Evolutionary conservation across 192 early-diverging fungal genomes (phyloP), one percentile per base, ranked within the genome.

Genomic region (Coemansia sp.): DNA sequence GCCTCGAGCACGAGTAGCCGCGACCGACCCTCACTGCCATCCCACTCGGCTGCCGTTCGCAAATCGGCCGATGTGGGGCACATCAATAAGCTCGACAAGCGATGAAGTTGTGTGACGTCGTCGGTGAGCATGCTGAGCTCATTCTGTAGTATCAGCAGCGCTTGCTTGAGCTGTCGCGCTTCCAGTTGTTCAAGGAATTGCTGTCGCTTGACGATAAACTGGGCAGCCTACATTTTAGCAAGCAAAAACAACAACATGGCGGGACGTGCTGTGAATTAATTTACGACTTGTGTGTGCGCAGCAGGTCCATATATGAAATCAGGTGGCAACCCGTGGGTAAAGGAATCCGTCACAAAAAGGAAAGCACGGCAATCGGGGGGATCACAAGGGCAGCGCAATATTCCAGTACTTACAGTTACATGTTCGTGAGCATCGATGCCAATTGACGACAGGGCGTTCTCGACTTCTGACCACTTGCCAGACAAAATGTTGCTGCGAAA

Each of bases 151-250:
- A 94, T 85, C 5, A 85, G 51, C 48, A 97, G 70, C 4, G 96
- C 97, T 55, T 86, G 80, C 66, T 91, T 88, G 3, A 89, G 86
- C 39, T 90, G 62, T 44, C 85, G 73, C 5, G 71, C 67, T 78
- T 96, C 94, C 37, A 99, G 68, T 4, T 91, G 75, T 75, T 99
- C 98, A 29, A 98, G 75, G 68, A 90, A 99, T 73, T 95, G 94
- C 86, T 99, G 98, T 51, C 91, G 83, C 57, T 93, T 85, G 61
- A 96, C 86, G 31, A 94, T 79, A 72, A 96, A 95, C 66, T 71
- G 63, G 11, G 80, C 74, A 11, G 74, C 74, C 78, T 81, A 81
- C 57, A 69, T 29, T 0, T 7, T 6, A n/a, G 55, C 31, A 58
- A 21, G 23, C 2, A 19, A 51, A 8, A 25, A 23, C 4, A 51